Conservation (phyloP, 2,329 filamentous ascomycete species). For the Verticillium albo-atrum region DNA sequence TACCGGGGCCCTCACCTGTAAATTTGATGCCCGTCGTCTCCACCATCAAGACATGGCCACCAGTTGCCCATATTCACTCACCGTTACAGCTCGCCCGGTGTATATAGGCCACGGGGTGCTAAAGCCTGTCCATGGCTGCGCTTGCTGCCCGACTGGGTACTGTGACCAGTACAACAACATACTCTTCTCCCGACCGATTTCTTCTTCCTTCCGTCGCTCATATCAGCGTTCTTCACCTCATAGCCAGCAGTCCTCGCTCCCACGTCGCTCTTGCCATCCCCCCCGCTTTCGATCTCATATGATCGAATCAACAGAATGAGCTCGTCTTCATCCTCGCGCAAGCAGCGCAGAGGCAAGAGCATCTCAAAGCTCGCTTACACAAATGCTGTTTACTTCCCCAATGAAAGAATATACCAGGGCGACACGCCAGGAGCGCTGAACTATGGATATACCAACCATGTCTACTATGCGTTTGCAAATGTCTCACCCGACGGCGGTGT, state of each 20-base stretch:
- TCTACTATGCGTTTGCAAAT: slow-evolving; percentile 80
- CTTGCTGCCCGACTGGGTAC: slow-evolving; percentile 12
- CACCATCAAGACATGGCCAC: slow-evolving; percentile 10
- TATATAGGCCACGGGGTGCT: slow-evolving; percentile 10
- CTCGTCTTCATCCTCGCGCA: slow-evolving; percentile 34
- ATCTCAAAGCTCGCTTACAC: slow-evolving; percentile 50
- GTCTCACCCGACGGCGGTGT: slow-evolving; percentile 68
- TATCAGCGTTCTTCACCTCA: slow-evolving; percentile 9
- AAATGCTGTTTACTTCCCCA: slow-evolving; percentile 85
- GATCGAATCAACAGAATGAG: slow-evolving; percentile 23
- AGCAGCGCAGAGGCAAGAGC: slow-evolving; percentile 40
- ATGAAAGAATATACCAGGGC: slow-evolving; percentile 67
- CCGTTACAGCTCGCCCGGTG: slow-evolving; percentile 3
- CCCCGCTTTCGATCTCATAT: not conserved
- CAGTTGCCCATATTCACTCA: slow-evolving; percentile 9
- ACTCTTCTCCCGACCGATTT: slow-evolving; percentile 4
- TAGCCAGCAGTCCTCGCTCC: slow-evolving; percentile 1
- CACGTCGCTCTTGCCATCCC: not conserved
- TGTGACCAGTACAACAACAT: slow-evolving; percentile 7
- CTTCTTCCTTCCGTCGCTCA: slow-evolving; percentile 6
- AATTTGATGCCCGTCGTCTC: slow-evolving; percentile 22
- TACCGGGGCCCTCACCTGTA: slow-evolving; percentile 28
- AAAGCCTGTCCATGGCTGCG: not conserved
- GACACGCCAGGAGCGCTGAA: slow-evolving; percentile 71
- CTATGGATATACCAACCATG: slow-evolving; percentile 71